A percentile compares a stretch with the other conserved stretches of the same genome.
Evolutionary conservation across 2,329 filamentous ascomycete genomes (phyloP).

Genomic region (Neonectria coccinea): DNA sequence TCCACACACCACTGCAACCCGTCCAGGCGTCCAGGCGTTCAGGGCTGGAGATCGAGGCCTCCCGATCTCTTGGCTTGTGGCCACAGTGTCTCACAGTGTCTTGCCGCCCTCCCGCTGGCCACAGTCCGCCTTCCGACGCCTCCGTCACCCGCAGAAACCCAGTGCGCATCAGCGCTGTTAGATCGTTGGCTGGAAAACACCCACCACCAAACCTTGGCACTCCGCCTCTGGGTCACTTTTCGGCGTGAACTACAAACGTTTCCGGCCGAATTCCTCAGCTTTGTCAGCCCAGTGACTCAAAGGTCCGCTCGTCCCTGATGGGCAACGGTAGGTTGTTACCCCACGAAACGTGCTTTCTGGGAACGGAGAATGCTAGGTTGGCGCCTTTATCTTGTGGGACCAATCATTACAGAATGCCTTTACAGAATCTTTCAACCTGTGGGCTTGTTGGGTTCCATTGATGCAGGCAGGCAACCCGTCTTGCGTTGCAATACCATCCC

Average conservation of each 20-base stretch:
- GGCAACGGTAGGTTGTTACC: not conserved
- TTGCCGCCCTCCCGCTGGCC: not conserved
- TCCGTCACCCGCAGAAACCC: not conserved
- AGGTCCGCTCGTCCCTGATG: not conserved
- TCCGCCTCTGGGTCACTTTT: not conserved
- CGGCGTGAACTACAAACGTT: constrained; percentile 7
- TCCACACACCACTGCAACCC: constrained; percentile 4
- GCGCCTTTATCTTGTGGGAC: constrained; percentile 1
- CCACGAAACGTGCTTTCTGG: constrained; percentile 8
- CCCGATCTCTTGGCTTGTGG: constrained; percentile 18
- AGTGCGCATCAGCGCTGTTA: not conserved
- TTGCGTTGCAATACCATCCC: not conserved
- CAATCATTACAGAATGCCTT: constrained; percentile 5
- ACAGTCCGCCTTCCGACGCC: not conserved
- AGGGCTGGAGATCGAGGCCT: constrained; percentile 17
- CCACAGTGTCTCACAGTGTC: not conserved
- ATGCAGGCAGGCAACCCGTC: not conserved
- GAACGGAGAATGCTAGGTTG: not conserved
- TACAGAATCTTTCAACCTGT: constrained; percentile 3
- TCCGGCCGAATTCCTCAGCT: constrained; percentile 3
- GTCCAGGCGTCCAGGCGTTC: not conserved
- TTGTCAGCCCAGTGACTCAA: constrained; percentile 9
- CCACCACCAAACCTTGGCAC: constrained; percentile 5
- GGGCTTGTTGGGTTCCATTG: not conserved
- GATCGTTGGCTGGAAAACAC: not conserved